Conservation (phyloP, 176 grass and related monocot species). For the Carex scoparia region DNA sequence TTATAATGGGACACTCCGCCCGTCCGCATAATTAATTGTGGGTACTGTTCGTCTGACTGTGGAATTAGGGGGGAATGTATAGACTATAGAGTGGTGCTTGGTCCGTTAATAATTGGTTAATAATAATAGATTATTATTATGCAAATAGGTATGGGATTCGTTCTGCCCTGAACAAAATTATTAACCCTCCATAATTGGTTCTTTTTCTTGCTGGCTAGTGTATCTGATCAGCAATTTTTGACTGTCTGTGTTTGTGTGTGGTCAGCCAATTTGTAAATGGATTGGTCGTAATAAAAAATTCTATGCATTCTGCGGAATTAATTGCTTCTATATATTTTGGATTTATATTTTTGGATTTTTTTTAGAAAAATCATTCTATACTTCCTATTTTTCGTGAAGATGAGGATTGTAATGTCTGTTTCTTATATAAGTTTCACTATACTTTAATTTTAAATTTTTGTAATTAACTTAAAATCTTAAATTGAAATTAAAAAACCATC, state of each 20-base stretch:
- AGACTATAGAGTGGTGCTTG: background rate
- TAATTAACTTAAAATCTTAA: too few relatives aligned
- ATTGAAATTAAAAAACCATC: too few relatives aligned
- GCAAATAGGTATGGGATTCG: background rate
- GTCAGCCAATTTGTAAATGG: too few relatives aligned
- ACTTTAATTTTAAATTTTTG: too few relatives aligned
- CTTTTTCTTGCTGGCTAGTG: background rate
- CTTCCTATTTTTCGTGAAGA: too few relatives aligned
- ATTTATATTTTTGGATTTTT: too few relatives aligned
- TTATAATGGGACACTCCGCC: background rate
- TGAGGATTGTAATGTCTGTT: too few relatives aligned
- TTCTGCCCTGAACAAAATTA: background rate
- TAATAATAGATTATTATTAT: background rate
- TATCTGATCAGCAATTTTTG: background rate
- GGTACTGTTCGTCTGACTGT: background rate
- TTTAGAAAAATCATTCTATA: too few relatives aligned
- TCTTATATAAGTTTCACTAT: too few relatives aligned
- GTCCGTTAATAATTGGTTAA: background rate
- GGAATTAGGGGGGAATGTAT: background rate
- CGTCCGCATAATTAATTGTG: background rate
- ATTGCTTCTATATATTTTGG: too few relatives aligned
- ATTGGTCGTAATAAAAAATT: too few relatives aligned
- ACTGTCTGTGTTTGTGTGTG: background rate
- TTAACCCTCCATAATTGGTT: background rate
- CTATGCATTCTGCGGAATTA: too few relatives aligned